A percentile compares a stretch with the other conserved stretches of the same genome.
These are phyloP conservation scores for Starmerella vaccinii DNA, from an alignment of 805 yeast species.

Conservation along the genomic window DNA sequence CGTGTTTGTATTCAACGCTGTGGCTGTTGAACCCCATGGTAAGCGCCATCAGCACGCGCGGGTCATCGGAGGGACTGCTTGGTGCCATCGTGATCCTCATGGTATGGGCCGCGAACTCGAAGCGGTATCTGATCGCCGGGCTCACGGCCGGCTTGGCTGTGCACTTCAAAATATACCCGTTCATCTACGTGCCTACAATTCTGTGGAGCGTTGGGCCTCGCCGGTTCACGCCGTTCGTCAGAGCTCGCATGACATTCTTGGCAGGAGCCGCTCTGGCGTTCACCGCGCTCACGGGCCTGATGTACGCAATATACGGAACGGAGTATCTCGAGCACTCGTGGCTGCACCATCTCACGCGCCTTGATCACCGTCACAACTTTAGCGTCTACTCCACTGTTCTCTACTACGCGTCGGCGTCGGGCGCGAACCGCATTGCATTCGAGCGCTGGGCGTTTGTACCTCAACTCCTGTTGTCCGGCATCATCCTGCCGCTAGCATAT, in stretches of 20 bases:
- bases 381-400: conserved; percentile 72
- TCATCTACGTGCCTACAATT: conserved; percentile 73
- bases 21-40: conserved; percentile 97
- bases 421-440: conserved; percentile 21
- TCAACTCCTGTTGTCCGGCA: conserved; percentile 52
- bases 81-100: conserved; percentile 63
- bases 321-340: conserved; percentile 72
- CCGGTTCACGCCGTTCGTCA: conserved; percentile 31
- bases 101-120: conserved; percentile 37
- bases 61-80: conserved; percentile 82
- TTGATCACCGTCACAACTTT: conserved; percentile 93
- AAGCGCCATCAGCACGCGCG: conserved; percentile 81
- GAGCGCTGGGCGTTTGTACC: conserved; percentile 64
- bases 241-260: conserved; percentile 36
- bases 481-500: conserved; percentile 47
- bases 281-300: conserved; percentile 39
- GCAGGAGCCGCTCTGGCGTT: conserved; percentile 39
- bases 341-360: conserved; percentile 66
- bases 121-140: conserved; percentile 34
- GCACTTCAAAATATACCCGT: conserved; percentile 86
- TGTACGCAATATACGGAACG: conserved; percentile 62
- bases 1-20: conserved; percentile 42
- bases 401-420: conserved; percentile 29
- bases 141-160: conserved; percentile 63
- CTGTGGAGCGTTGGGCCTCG: conserved; percentile 36